phyloP scores from a whole-genome alignment of 1,284 basidiomycete genomes.

The Cutaneotrichosporon sp. region DNA sequence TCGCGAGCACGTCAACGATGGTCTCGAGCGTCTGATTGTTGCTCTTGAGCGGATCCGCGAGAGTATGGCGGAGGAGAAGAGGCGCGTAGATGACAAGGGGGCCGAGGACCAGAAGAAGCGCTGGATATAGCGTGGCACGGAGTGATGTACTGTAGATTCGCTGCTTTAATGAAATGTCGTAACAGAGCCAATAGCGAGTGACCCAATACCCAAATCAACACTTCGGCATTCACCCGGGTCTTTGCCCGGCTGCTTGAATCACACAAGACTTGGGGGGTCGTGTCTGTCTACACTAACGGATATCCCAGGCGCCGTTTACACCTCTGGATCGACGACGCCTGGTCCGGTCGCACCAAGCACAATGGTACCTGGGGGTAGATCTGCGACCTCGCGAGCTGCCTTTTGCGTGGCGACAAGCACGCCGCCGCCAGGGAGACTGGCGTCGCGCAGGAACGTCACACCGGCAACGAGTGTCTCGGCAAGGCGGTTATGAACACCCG shows the following conservation, averaged over 20 bases:
- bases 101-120: neutral
- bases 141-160: no score
- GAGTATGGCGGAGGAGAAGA: constrained; percentile 1
- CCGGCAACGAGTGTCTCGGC: constrained; percentile 26
- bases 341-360: constrained; percentile 22
- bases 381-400: constrained; percentile 29
- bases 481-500: constrained; percentile 26
- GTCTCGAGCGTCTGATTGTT: neutral
- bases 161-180: no score
- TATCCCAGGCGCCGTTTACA: no score
- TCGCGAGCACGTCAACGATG: neutral
- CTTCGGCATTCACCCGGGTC: no score
- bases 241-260: no score
- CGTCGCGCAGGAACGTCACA: constrained; percentile 27
- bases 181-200: no score
- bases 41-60: neutral
- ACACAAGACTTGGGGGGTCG: no score
- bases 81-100: no score
- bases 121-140: constrained; percentile 3
- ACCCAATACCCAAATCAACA: no score
- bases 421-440: constrained; percentile 22
- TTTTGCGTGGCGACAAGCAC: constrained; percentile 27
- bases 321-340: no score
- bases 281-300: no score
- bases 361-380: constrained; percentile 28